phyloP scores from a whole-genome alignment of 176 grass and related monocot genomes.

The Urochloa ruziziensis region DNA sequence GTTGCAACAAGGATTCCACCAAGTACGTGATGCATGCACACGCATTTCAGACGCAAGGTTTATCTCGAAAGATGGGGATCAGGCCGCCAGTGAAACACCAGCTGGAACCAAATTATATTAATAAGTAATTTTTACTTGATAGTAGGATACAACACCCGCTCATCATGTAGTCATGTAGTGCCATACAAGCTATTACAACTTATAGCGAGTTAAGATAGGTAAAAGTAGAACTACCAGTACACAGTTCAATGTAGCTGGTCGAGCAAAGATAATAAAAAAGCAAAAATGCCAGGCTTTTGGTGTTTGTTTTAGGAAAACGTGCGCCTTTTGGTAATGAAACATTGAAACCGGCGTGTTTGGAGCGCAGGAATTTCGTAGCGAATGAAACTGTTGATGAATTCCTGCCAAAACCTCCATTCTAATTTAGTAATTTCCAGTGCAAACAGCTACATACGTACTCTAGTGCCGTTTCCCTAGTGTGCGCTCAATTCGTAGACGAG shows the following conservation, averaged over 20 bases:
- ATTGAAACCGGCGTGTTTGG: not conserved
- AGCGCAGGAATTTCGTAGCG: not conserved
- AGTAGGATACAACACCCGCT: not conserved
- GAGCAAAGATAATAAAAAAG: not conserved
- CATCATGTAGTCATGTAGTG: not conserved
- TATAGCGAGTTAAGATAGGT: not conserved
- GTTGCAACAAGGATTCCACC: slow-evolving; percentile 17
- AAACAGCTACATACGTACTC: not conserved
- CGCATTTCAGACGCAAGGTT: not conserved
- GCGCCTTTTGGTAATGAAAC: not conserved
- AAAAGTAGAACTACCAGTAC: not conserved
- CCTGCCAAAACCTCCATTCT: slow-evolving; percentile 26
- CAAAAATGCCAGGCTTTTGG: slow-evolving; percentile 24
- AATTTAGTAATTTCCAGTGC: no score
- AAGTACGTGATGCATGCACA: not conserved
- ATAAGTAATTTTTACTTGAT: slow-evolving; percentile 1
- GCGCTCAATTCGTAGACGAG: slow-evolving; percentile 26
- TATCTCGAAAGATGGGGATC: not conserved
- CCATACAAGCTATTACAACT: not conserved
- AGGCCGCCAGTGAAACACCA: not conserved
- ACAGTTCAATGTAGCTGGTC: not conserved
- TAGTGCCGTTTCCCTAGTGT: not conserved
- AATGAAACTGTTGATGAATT: slow-evolving; percentile 13
- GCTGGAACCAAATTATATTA: not conserved
- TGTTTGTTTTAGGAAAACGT: not conserved